phyloP scores from a whole-genome alignment of 441 rosid genomes.

The Biscutella laevigata region DNA sequence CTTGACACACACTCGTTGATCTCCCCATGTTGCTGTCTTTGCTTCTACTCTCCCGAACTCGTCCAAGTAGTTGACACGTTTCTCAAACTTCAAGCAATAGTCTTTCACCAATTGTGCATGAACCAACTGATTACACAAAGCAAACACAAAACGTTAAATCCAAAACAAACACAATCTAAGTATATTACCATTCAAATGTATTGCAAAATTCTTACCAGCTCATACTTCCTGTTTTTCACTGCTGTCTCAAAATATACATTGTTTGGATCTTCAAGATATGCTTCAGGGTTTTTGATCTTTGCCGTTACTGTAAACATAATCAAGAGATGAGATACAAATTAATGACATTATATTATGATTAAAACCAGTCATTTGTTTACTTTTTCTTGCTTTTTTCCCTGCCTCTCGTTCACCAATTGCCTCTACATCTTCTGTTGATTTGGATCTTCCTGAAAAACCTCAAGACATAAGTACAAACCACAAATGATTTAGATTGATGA shows the following conservation, averaged over 20 bases:
- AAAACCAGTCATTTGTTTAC: no score
- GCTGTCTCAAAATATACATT: constrained; percentile 8
- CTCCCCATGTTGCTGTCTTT: neutral
- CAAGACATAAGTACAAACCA: no score
- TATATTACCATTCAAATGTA: no score
- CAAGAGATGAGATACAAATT: no score
- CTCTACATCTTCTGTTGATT: no score
- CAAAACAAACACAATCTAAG: no score
- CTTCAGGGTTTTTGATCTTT: constrained; percentile 7
- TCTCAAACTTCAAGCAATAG: neutral
- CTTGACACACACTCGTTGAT: constrained; percentile 11
- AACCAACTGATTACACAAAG: constrained; percentile 8
- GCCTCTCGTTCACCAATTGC: no score
- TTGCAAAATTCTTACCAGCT: constrained; percentile 13
- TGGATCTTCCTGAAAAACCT: no score
- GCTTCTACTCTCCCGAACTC: neutral
- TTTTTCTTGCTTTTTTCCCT: no score
- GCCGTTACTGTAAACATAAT: neutral
- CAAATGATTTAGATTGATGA: no score
- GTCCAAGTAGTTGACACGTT: neutral
- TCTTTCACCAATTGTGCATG: constrained; percentile 8
- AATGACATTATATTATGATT: no score
- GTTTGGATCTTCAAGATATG: constrained; percentile 11
- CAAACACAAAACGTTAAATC: neutral
- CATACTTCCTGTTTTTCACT: constrained; percentile 7